Base-by-base conservation (phyloP, 768 basidiomycete species). In the Leccinellum luteum region DNA sequence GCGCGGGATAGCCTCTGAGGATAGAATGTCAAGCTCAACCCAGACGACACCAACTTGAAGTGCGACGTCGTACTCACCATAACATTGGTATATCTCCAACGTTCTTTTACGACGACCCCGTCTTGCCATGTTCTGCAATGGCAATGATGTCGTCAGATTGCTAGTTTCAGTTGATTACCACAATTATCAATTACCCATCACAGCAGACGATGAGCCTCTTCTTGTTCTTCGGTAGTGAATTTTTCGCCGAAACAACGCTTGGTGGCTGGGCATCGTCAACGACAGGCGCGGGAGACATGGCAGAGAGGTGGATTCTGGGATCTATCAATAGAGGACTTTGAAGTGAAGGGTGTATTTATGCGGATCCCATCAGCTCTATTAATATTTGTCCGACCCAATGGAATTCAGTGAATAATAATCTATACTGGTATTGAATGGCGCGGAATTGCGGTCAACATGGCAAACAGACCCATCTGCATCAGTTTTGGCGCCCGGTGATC, bases 191-290 rank as follows among this genome's bases (percentile, higher is more conserved):
- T 63, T 58, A 85, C 89, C 89, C 89, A 65, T 90, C 89, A 60
- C 89, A 90, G 62, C 87, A 90, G 35, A 90, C 77, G 28, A 89
- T 76, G 49, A 90, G 81, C 53, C 89, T 77, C 64, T 89, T 89
- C 58, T 74, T 78, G 63, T 10, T 43, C 41, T 43, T 43, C 12
- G 61, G 10, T 60, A 35, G 53, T 6, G 34, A 17, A 31, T 6
- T 34, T 38, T 52, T 52, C 6, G 48, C 59, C 4, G 50, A 47
- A 7, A 48, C 7, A 17, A 53, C 41, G n/a, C 21, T 57, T 8
- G 52, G 43, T 10, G 45, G 21, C 19, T 47, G 58, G 50, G 54
- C 3, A 47, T 32, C 43, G 38, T 61, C 47, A 30, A 38, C 21
- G 28, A 58, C 9, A 49, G 59, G 38, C 17, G 41, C 14, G 38